Evolutionary conservation across 2,329 filamentous ascomycete species (phyloP).

Genomic region (Dactylella cylindrospora): DNA sequence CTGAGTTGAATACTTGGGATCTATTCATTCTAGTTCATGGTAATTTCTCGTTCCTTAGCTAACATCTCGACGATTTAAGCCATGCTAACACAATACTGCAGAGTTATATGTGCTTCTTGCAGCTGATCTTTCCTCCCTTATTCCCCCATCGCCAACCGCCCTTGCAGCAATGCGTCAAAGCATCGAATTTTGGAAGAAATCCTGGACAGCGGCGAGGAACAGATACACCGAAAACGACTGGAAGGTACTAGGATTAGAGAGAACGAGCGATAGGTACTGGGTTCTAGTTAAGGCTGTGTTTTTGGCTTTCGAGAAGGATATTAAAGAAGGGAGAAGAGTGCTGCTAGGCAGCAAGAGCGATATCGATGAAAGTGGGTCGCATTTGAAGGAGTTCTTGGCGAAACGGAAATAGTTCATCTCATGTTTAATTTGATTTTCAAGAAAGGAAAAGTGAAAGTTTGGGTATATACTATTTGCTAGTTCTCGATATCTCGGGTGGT

Average conservation of each 20-base stretch:
- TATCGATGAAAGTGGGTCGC: conserved; percentile 36
- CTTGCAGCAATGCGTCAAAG: conserved; percentile 28
- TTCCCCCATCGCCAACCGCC: conserved; percentile 11
- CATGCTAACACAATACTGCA: conserved; percentile 1
- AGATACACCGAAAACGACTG: conserved; percentile 24
- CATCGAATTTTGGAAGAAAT: conserved; percentile 39
- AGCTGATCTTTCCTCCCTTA: conserved; percentile 28
- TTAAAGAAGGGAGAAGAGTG: conserved; percentile 23
- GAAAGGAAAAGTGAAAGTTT: too few relatives aligned
- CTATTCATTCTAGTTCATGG: conserved; percentile 35
- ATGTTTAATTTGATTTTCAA: conserved; percentile 4
- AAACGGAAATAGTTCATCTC: conserved; percentile 25
- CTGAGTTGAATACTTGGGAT: conserved; percentile 25
- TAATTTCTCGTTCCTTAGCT: not conserved
- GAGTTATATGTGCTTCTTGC: conserved; percentile 26
- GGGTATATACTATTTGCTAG: not conserved
- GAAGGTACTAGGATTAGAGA: conserved; percentile 30
- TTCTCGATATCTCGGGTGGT: not conserved
- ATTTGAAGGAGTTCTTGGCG: conserved; percentile 44
- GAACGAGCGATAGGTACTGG: conserved; percentile 39
- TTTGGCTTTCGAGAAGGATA: conserved; percentile 40
- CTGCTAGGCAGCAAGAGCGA: conserved; percentile 14
- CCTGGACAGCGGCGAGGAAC: conserved; percentile 18
- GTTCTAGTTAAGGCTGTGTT: conserved; percentile 36
- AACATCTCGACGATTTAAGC: not conserved